These are phyloP conservation scores for Miscanthus lutarioriparius DNA, from an alignment of 176 grass and related monocot species.

Conservation along the genomic window DNA sequence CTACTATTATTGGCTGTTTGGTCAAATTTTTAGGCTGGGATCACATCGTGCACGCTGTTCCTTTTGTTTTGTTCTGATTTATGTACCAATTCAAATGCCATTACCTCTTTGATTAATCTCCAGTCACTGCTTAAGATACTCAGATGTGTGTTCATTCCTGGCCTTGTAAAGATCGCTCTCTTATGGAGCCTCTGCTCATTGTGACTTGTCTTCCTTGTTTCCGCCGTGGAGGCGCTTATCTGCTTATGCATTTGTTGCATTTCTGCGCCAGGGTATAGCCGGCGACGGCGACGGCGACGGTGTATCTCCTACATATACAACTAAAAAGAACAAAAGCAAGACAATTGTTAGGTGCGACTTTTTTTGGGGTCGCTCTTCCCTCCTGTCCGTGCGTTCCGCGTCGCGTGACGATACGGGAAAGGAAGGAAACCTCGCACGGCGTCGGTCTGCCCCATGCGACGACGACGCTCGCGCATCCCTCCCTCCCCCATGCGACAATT, in stretches of 20 bases:
- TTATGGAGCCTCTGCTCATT: not conserved
- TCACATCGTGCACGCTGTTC: not conserved
- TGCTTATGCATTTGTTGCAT: not conserved
- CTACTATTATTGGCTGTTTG: not conserved
- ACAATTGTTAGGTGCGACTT: too few relatives aligned
- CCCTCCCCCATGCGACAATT: too few relatives aligned
- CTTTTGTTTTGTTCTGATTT: not conserved
- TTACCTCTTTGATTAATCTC: not conserved
- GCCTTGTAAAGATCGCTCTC: slow-evolving; percentile 33
- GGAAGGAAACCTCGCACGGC: too few relatives aligned
- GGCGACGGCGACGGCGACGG: not conserved
- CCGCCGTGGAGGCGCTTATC: slow-evolving; percentile 10
- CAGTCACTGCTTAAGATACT: slow-evolving; percentile 39
- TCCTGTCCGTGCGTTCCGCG: too few relatives aligned
- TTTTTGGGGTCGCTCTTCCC: too few relatives aligned
- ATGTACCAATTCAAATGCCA: not conserved
- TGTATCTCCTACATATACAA: too few relatives aligned
- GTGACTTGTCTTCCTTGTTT: slow-evolving; percentile 20
- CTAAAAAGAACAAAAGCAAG: too few relatives aligned
- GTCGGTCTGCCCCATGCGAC: too few relatives aligned
- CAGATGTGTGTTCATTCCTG: not conserved
- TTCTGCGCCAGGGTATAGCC: not conserved
- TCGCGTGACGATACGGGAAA: too few relatives aligned
- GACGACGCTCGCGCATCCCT: too few relatives aligned
- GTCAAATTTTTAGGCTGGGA: not conserved